Percentiles rank a stretch among this genome's conserved stretches.
These are phyloP conservation scores for Aspergillus clavatus DNA, from an alignment of 2,329 filamentous ascomycete genomes.

Conservation along the genomic window DNA sequence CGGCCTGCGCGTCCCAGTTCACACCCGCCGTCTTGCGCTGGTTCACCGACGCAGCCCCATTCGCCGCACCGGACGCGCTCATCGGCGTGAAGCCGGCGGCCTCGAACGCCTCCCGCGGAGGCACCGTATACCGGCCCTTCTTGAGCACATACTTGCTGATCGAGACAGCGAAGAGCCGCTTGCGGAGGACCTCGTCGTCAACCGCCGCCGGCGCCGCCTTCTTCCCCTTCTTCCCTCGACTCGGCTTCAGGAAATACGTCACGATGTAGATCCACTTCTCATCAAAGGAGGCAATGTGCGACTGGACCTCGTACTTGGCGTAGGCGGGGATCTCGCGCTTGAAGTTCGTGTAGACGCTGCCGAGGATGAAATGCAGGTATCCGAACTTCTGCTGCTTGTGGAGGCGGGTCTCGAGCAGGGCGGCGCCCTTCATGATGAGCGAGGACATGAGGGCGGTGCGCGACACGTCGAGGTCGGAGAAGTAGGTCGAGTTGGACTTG, in stretches of 20 bases:
- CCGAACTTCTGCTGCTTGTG: slow-evolving; percentile 43
- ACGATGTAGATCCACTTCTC: slow-evolving; percentile 73
- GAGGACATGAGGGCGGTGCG: slow-evolving; percentile 72
- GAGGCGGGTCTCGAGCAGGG: slow-evolving; percentile 47
- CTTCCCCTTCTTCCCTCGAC: slow-evolving; percentile 25
- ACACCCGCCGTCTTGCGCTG: slow-evolving; percentile 9
- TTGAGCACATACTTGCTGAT: slow-evolving; percentile 76
- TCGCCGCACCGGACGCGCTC: slow-evolving; percentile 15
- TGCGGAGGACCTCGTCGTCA: slow-evolving; percentile 41
- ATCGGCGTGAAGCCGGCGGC: slow-evolving; percentile 67
- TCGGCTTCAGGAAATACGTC: slow-evolving; percentile 61
- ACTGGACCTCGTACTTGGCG: slow-evolving; percentile 67
- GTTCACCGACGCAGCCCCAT: slow-evolving; percentile 3
- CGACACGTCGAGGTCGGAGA: slow-evolving; percentile 74
- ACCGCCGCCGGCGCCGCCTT: too few species aligned
- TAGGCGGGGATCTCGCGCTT: slow-evolving; percentile 64
- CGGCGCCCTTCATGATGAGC: slow-evolving; percentile 55
- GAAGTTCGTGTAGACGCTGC: slow-evolving; percentile 66
- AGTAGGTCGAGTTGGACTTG: slow-evolving; percentile 78
- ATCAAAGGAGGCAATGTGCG: slow-evolving; percentile 64
- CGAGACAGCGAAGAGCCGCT: slow-evolving; percentile 63
- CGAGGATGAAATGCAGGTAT: slow-evolving; percentile 61
- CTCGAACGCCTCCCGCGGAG: slow-evolving; percentile 67
- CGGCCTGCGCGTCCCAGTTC: slow-evolving; percentile 42
- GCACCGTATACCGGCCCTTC: slow-evolving; percentile 71